Evolutionary conservation across 225 moss, liverwort and hornwort species (phyloP), one percentile per base, ranked within the genome.

Genomic region (Pseudoscleropodium purum): DNA sequence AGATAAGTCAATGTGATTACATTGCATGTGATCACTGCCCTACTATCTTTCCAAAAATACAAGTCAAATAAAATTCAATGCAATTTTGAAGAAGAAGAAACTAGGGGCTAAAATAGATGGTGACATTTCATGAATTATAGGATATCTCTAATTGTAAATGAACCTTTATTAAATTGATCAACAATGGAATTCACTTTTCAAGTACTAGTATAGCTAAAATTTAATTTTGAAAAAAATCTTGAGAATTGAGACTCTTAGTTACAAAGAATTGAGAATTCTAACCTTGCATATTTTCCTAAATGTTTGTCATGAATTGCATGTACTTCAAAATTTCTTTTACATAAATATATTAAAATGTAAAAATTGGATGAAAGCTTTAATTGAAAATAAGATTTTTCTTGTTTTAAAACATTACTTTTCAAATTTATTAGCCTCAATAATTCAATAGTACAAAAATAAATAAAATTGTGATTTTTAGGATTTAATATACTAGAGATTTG

Each of bases 331-430:
- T 9, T 1, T 41, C 9, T 27, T 29, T 27, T 3, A 45, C 0
- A 0, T 29, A 45, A 15, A 43, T 45, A 43, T 26, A 43, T 6
- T 29, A 27, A 73, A 43, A 73, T 29, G 27, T 27, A 39, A 13
- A 14, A 39, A 39, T 24, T 0, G 0, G 0, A 25, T 25, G 2
- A 70, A 15, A 25, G 0, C 25, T 70, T 15, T 0, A 25, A 14
- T 25, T 26, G 3, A 70, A 25, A 25, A 13, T 39, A 25, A 25
- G 39, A 39, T 8, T 41, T 41, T 72, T 8, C 9, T 72, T 41
- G 7, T 41, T 41, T 72, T 5, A 25, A 70, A 15, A 70, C 25
- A 70, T 39, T 25, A 15, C 39, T 13, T 14, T 69, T n/a, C 13
- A 69, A 69, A n/a, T 68, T 21, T n/a, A 68, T n/a, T 68, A 68